Evolutionary conservation across 148 eudicot genomes (phyloP), one percentile per base, ranked within the genome.

Genomic region (Amaranthus hypochondriacus): DNA sequence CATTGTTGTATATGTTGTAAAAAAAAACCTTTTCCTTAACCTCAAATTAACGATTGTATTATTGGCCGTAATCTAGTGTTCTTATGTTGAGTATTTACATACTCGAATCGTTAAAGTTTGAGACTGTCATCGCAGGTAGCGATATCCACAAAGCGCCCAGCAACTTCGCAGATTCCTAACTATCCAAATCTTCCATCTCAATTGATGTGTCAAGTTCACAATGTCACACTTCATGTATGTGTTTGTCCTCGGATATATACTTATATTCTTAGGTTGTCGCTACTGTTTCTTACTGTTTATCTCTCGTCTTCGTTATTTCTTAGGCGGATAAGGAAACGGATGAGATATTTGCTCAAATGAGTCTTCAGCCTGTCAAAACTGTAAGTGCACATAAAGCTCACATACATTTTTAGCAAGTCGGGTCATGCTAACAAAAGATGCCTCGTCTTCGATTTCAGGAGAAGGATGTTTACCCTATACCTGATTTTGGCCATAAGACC

Each of bases 241-340:
- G 9, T 61, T 70, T 7, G 4, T 50, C 39, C 39, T 49, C 54
- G 2, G 39, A 28, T 28, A 28, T 28, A 28, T 73, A 14, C 50
- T 28, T 50, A 54, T 15, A 39, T 74, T 6, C 54, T 28, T 46
- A 28, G 39, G 39, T 28, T 28, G 39, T 28, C 39, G 39, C 39
- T 28, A 28, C 39, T 28, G 39, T 62, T 12, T 2, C 13, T 48
- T 3, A n/a, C 48, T 42, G 60, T n/a, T 21, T 59, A 49, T 62
- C 43, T 46, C 12, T 51, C 69, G 9, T 39, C 7, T 77, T 6
- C 47, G 28, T 59, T 75, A 10, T 78, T 10, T 78, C 43, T 70
- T 72, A 95, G 99, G 94, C 99, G 6, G 99, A 95, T 73, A 92
- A 84, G 79, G 99, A 95, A 10, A 95, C 99, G 28, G 99, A 95